Evolutionary conservation across 2,329 filamentous ascomycete genomes (phyloP).

Genomic region (Hypoxylon sp.): DNA sequence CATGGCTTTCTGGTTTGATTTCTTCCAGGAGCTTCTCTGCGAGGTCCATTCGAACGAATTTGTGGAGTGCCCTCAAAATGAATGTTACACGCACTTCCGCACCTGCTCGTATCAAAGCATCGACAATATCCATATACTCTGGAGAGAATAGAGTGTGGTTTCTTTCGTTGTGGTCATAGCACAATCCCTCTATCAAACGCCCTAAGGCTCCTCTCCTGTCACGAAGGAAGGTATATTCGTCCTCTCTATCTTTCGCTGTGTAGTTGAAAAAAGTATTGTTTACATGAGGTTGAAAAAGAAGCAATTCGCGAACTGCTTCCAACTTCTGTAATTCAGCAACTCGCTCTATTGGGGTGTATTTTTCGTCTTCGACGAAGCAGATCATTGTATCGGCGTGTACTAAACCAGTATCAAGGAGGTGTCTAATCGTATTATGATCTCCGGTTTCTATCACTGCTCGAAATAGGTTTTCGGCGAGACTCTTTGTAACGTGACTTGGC

Average conservation of each 20-base stretch:
- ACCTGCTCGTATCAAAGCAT: constrained; percentile 23
- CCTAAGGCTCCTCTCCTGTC: neutral
- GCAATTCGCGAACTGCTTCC: constrained; percentile 17
- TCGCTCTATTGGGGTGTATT: constrained; percentile 28
- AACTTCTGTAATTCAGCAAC: constrained; percentile 15
- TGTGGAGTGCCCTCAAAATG: neutral
- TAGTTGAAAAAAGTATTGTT: neutral
- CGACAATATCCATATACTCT: constrained; percentile 19
- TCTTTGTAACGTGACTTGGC: constrained; percentile 8
- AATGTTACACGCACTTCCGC: neutral
- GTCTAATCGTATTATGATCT: constrained; percentile 6
- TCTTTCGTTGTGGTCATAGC: neutral
- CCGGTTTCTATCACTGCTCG: constrained; percentile 28
- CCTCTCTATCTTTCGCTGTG: too few relatives aligned
- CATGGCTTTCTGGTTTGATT: constrained; percentile 1
- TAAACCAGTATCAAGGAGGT: constrained; percentile 16
- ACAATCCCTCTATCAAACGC: constrained; percentile 8
- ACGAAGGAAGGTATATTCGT: too few relatives aligned
- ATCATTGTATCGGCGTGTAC: constrained; percentile 18
- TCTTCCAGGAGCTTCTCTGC: constrained; percentile 13
- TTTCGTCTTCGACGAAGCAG: constrained; percentile 2
- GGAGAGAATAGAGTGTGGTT: constrained; percentile 3
- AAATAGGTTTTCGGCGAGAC: constrained; percentile 32
- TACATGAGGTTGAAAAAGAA: constrained; percentile 7
- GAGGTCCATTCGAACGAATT: constrained; percentile 23